Evolutionary conservation across 2,329 filamentous ascomycete genomes (phyloP).

Genomic region (Botryotinia calthae): DNA sequence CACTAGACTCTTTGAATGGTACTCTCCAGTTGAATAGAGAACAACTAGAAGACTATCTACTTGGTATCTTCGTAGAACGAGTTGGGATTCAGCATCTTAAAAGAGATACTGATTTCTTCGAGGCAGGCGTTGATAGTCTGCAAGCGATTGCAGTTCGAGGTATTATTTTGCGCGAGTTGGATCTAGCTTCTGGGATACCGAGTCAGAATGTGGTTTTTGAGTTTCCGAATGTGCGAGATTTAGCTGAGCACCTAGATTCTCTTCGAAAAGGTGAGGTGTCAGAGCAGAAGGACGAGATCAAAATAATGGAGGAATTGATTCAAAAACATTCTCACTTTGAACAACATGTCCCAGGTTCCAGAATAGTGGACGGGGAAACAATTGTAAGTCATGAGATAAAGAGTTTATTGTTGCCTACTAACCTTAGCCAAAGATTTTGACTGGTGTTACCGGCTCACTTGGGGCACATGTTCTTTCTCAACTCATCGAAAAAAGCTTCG

Average conservation of each 20-base stretch:
- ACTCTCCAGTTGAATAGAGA: constrained; percentile 4
- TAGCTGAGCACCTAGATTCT: constrained; percentile 48
- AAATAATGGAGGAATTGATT: constrained; percentile 48
- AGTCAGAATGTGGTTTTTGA: constrained; percentile 61
- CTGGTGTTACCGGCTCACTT: constrained; percentile 64
- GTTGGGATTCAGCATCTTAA: constrained; percentile 19
- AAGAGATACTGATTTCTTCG: constrained; percentile 56
- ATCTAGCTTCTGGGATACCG: constrained; percentile 46
- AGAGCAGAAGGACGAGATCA: constrained; percentile 34
- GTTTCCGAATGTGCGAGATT: constrained; percentile 47
- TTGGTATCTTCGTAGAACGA: constrained; percentile 14
- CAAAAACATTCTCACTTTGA: constrained; percentile 44
- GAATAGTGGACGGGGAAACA: constrained; percentile 25
- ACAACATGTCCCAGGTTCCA: constrained; percentile 25
- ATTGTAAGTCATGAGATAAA: constrained; percentile 20
- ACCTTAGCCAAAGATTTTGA: constrained; percentile 46
- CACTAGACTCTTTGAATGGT: not conserved
- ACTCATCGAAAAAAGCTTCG: constrained; percentile 42
- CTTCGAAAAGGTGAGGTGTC: constrained; percentile 42
- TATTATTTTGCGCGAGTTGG: constrained; percentile 50
- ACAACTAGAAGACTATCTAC: constrained; percentile 21
- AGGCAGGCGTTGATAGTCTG: constrained; percentile 55
- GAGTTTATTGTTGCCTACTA: not conserved
- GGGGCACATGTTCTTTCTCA: constrained; percentile 60
- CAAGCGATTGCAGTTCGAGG: constrained; percentile 55